These are phyloP conservation scores for Zelonia costaricensis DNA, from an alignment of 208 protist genomes.

Conservation along the genomic window DNA sequence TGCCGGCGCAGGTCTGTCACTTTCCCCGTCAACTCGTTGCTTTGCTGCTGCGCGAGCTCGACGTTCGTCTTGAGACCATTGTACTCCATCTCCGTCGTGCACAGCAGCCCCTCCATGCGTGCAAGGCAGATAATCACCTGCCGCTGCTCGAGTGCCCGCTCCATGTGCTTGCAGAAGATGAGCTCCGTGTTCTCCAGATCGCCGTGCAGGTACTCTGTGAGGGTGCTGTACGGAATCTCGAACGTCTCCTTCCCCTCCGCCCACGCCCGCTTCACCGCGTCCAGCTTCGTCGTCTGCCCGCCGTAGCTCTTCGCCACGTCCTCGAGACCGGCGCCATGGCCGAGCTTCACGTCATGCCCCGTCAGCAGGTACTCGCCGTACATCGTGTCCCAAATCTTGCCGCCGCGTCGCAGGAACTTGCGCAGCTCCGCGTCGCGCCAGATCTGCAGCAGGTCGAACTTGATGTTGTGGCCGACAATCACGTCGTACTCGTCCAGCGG, in stretches of 20 bases:
- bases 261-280: slow-evolving; percentile 92
- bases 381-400: slow-evolving; percentile 94
- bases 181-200: slow-evolving; percentile 93
- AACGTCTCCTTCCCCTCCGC: slow-evolving; percentile 89
- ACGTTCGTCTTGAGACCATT: slow-evolving; percentile 92
- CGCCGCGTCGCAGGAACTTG: slow-evolving; percentile 81
- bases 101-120: slow-evolving; percentile 91
- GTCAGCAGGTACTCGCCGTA: slow-evolving; percentile 92
- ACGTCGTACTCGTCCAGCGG: slow-evolving; percentile 91
- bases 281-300: slow-evolving; percentile 84
- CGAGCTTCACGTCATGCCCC: slow-evolving; percentile 87
- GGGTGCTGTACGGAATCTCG: slow-evolving; percentile 82
- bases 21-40: slow-evolving; percentile 77
- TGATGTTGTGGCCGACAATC: slow-evolving; percentile 93
- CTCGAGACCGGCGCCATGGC: slow-evolving; percentile 83
- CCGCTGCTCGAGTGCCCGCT: slow-evolving; percentile 72
- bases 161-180: slow-evolving; percentile 92
- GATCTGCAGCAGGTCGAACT: slow-evolving; percentile 92
- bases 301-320: slow-evolving; percentile 92
- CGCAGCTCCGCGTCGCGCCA: slow-evolving; percentile 87
- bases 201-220: slow-evolving; percentile 88
- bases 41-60: slow-evolving; percentile 75
- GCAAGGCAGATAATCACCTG: slow-evolving; percentile 82
- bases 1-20: slow-evolving; percentile 59
- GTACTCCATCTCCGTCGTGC: slow-evolving; percentile 94